These are phyloP conservation scores for Viridothelium virens DNA, from an alignment of 495 filamentous ascomycete species.

Conservation along the genomic window DNA sequence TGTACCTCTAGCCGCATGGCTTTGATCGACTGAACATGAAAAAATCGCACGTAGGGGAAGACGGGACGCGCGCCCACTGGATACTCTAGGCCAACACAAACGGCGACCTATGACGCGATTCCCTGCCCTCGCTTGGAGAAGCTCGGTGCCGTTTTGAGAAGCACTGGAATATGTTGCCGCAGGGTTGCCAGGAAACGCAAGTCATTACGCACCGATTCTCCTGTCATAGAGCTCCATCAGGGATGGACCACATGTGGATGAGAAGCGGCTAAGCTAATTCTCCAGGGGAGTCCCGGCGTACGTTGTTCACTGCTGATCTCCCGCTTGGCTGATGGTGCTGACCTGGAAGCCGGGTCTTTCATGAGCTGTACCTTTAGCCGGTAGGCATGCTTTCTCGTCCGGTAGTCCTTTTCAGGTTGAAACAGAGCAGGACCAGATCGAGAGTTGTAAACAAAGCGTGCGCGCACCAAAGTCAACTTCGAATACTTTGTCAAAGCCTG, in stretches of 20 bases:
- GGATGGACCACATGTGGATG: too few species aligned
- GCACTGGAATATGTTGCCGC: too few species aligned
- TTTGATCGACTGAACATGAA: not conserved
- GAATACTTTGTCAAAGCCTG: too few species aligned
- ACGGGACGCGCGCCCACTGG: not conserved
- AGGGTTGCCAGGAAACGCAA: too few species aligned
- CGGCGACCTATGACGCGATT: not conserved
- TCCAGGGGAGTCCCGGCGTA: not conserved
- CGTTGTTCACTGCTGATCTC: not conserved
- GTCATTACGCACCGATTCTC: too few species aligned
- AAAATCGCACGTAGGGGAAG: not conserved
- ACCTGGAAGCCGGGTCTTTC: not conserved
- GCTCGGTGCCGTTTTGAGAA: conserved; percentile 3
- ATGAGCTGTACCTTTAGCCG: not conserved
- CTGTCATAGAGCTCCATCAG: too few species aligned
- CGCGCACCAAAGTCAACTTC: too few species aligned
- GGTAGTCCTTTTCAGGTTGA: too few species aligned
- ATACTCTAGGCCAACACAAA: not conserved
- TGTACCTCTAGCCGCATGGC: too few species aligned
- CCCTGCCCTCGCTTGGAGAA: not conserved
- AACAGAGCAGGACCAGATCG: too few species aligned
- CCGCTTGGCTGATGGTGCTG: not conserved
- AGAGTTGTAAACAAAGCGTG: too few species aligned
- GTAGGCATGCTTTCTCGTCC: too few species aligned
- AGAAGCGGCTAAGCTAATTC: not conserved